Evolutionary conservation across 2,329 filamentous ascomycete genomes (phyloP), one percentile per base, ranked within the genome.

Genomic region (Xylaria sp.): DNA sequence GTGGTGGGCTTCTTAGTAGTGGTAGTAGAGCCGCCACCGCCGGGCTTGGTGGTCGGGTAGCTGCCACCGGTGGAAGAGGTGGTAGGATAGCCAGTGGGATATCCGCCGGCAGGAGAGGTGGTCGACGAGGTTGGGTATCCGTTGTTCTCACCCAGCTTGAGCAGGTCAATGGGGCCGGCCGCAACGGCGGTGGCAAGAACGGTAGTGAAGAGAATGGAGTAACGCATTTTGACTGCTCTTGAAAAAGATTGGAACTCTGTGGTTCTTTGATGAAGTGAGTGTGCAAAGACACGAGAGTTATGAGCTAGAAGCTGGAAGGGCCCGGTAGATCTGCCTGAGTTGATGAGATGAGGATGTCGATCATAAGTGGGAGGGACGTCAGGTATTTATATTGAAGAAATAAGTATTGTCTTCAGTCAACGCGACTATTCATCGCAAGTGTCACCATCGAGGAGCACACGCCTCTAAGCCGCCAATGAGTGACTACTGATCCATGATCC

Each of bases 351-450:
- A 46, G 17, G 26, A 3, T 31, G 10, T 17, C 31, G 28, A 20
- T 10, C 2, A 4, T 31, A n/a, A 38, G 31, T 3, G 49, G 63
- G 56, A 48, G 3, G 58, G 56, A 61, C 49, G 13, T 31, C 40
- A 49, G 57, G 17, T 66, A 60, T 66, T 66, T 66, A 66, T 66
- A 61, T 56, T n/a, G 9, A 38, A 23, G 38, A 15, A 28, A 23
- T 20, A 49, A 44, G 57, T 40, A n/a, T 31, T 49, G 9, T 56
- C 44, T 31, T 28, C 48, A 1, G 28, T 28, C 20, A 17, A 20
- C 2, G 56, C 9, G 26, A 17, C 28, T 36, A 17, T 49, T 49
- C 56, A 56, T 60, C 57, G n/a, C 10, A 20, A 54, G 20, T 61
- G 40, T 56, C 49, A 49, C 57, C 46, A 65, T 56, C 57, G 31